Conservation (phyloP, 768 basidiomycete species). For the Pleurotus tuoliensis region DNA sequence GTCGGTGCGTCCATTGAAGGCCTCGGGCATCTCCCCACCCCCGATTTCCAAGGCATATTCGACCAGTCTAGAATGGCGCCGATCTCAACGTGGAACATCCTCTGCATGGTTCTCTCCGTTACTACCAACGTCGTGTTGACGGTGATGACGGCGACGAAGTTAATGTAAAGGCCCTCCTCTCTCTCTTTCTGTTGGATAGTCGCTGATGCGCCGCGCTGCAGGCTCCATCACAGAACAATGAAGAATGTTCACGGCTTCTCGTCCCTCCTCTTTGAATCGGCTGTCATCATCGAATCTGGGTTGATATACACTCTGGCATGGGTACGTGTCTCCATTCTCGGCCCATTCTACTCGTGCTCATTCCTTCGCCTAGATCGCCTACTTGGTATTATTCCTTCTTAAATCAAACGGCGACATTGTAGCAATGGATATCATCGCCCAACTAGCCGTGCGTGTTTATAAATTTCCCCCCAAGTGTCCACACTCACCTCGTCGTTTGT, state of each 20-base stretch:
- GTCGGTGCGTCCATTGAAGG: not conserved
- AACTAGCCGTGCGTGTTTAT: not conserved
- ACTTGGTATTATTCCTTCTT: not conserved
- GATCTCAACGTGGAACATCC: constrained; percentile 1
- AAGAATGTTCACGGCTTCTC: constrained; percentile 5
- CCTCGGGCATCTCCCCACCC: not conserved
- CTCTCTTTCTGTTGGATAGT: not conserved
- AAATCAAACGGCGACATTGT: constrained; percentile 6
- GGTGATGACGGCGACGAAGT: not conserved
- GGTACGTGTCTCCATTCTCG: not conserved
- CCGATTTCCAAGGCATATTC: constrained; percentile 4
- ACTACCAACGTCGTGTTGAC: constrained; percentile 3
- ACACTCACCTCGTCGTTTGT: not conserved
- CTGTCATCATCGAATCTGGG: constrained; percentile 4
- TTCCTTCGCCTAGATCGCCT: not conserved
- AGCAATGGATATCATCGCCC: constrained; percentile 2
- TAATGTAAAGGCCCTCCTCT: not conserved
- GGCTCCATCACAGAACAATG: constrained; percentile 4
- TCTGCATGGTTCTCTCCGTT: constrained; percentile 1
- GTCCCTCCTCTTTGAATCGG: not conserved
- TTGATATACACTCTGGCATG: constrained; percentile 2
- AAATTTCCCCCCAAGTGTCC: not conserved
- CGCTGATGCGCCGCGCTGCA: not conserved
- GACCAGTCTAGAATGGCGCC: constrained; percentile 1
- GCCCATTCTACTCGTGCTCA: not conserved